A percentile compares a stretch with the other conserved stretches of the same genome.
phyloP scores from a whole-genome alignment of 2,329 filamentous ascomycete species.

The Kalmusia sp. region DNA sequence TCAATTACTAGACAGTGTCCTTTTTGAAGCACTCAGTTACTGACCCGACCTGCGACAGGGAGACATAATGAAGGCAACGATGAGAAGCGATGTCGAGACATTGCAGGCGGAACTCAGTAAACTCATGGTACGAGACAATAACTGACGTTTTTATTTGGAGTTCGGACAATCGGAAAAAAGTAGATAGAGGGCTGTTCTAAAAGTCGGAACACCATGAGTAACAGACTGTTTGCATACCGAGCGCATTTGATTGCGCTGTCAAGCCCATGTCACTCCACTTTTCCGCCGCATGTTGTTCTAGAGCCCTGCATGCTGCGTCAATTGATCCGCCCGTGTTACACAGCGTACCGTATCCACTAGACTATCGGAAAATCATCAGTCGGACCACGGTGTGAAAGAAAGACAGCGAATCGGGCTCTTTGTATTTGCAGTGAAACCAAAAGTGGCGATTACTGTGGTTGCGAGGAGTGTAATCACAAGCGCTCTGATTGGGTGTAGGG shows the following conservation, averaged over 20 bases:
- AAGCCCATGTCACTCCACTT: not conserved
- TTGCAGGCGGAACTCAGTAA: slow-evolving; percentile 31
- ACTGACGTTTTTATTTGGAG: too few relatives aligned
- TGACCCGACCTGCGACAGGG: slow-evolving; percentile 27
- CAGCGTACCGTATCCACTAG: not conserved
- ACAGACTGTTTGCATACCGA: not conserved
- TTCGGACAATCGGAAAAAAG: too few relatives aligned
- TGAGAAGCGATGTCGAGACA: slow-evolving; percentile 29
- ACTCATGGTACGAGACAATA: slow-evolving; percentile 27
- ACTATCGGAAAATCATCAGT: not conserved
- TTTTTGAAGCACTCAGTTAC: slow-evolving; percentile 1
- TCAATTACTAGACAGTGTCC: not conserved
- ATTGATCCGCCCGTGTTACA: not conserved
- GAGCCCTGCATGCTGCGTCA: too few relatives aligned
- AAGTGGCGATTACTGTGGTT: slow-evolving; percentile 26
- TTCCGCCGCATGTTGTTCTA: not conserved
- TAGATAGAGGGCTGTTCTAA: too few relatives aligned
- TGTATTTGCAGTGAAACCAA: slow-evolving; percentile 28
- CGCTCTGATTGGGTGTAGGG: slow-evolving; percentile 33
- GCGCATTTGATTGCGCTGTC: not conserved
- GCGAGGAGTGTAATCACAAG: slow-evolving; percentile 34
- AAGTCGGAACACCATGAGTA: too few relatives aligned
- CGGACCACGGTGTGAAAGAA: slow-evolving; percentile 4
- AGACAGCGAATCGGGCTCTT: slow-evolving; percentile 27
- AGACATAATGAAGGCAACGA: slow-evolving; percentile 26